Conservation (phyloP, 192 early-diverging fungal species). For the Backusella circina region DNA sequence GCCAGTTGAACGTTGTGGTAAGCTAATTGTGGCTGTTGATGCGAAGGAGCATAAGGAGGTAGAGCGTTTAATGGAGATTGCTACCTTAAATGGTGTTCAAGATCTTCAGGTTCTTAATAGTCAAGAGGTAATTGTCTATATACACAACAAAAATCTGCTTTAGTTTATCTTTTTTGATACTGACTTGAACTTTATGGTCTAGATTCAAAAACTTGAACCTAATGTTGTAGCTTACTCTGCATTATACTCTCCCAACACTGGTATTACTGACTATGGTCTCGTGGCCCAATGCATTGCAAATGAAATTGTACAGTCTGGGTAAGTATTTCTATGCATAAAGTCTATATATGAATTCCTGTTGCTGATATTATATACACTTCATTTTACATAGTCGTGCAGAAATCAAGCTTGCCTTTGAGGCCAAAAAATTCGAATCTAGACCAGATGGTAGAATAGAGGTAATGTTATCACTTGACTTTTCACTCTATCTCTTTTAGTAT, state of each 20-base stretch:
- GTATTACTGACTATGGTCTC: slow-evolving; percentile 28
- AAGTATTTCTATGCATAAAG: neutral
- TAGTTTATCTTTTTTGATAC: neutral
- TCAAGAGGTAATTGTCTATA: slow-evolving; percentile 19
- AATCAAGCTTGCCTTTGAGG: slow-evolving; percentile 35
- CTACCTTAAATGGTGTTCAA: slow-evolving; percentile 29
- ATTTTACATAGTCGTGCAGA: slow-evolving; percentile 24
- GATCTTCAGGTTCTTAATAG: slow-evolving; percentile 28
- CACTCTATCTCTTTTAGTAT: neutral
- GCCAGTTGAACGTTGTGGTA: slow-evolving; percentile 41
- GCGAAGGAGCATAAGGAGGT: slow-evolving; percentile 35
- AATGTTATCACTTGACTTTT: neutral
- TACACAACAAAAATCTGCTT: neutral
- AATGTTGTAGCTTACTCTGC: slow-evolving; percentile 33
- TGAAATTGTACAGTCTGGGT: slow-evolving; percentile 30
- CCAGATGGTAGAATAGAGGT: slow-evolving; percentile 25
- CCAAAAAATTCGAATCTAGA: slow-evolving; percentile 20
- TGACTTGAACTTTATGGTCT: neutral
- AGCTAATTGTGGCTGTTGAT: slow-evolving; percentile 45
- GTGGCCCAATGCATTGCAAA: slow-evolving; percentile 30
- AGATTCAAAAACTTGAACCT: slow-evolving; percentile 32
- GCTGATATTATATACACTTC: neutral
- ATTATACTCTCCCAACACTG: slow-evolving; percentile 35
- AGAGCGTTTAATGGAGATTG: slow-evolving; percentile 25
- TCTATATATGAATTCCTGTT: neutral